These are phyloP conservation scores for Cylindrotheca fusiformis DNA, from an alignment of 108 stramenopile species.

Conservation along the genomic window DNA sequence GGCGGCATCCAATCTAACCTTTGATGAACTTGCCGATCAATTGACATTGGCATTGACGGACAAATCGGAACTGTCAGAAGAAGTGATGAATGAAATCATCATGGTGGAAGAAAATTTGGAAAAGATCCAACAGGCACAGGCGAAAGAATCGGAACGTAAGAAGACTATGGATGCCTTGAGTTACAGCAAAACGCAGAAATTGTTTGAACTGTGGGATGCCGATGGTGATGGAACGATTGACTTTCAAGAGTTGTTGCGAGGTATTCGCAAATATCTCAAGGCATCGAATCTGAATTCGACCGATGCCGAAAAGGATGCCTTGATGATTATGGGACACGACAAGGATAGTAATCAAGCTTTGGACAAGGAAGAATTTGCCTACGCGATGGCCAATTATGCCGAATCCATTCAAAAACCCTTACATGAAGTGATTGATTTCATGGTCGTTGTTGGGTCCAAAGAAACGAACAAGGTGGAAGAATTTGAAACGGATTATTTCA, in stretches of 20 bases:
- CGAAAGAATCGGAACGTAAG: constrained; percentile 19
- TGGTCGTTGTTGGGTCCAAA: constrained; percentile 33
- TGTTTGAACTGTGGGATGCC: constrained; percentile 42
- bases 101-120: constrained; percentile 28
- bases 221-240: constrained; percentile 39
- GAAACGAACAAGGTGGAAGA: constrained; percentile 14
- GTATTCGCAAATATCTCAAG: constrained; percentile 32
- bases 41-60: constrained; percentile 6
- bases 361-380: constrained; percentile 40
- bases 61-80: constrained; percentile 6
- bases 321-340: constrained; percentile 38
- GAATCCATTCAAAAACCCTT: constrained; percentile 14
- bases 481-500: constrained; percentile 22
- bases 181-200: constrained; percentile 26
- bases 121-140: constrained; percentile 6
- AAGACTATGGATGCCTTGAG: constrained; percentile 31
- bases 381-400: constrained; percentile 41
- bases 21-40: constrained; percentile 37
- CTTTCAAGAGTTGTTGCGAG: constrained; percentile 38
- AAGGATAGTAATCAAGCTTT: constrained; percentile 36
- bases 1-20: constrained; percentile 29
- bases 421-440: constrained; percentile 48
- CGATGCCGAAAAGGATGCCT: constrained; percentile 27
- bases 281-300: constrained; percentile 4
- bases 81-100: constrained; percentile 16